A percentile compares a stretch with the other conserved stretches of the same genome.
Conservation (phyloP, 257 asterid species). For the Plectranthus barbatus region DNA sequence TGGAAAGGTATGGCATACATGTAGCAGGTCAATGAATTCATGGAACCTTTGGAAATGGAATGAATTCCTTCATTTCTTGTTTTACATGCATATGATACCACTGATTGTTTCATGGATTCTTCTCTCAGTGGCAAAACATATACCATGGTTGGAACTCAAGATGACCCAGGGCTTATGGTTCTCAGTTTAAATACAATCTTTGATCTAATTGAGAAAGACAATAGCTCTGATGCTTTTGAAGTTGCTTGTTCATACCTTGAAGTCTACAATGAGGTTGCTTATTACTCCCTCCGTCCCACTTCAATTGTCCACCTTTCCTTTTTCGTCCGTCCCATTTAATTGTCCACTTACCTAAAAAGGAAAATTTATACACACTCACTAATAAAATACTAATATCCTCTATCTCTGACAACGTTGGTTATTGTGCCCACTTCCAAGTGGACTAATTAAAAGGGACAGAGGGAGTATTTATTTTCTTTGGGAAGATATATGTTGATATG, state of each 20-base stretch:
- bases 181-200: conserved; percentile 83
- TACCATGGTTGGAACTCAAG: conserved; percentile 89
- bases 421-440: too few species aligned
- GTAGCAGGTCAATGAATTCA: neutral
- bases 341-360: too few species aligned
- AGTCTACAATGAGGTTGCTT: conserved; percentile 88
- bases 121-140: conserved; percentile 85
- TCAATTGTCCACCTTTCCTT: too few species aligned
- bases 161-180: conserved; percentile 97
- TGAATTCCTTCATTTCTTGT: conserved; percentile 9
- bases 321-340: too few species aligned
- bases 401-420: too few species aligned
- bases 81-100: neutral
- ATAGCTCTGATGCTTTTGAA: conserved; percentile 56
- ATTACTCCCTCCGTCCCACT: too few species aligned
- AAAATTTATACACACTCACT: too few species aligned
- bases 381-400: too few species aligned
- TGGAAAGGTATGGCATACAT: neutral
- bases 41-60: neutral
- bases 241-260: conserved; percentile 93
- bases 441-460: too few species aligned
- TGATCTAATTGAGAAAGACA: conserved; percentile 62
- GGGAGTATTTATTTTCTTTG: conserved; percentile 4
- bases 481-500: neutral
- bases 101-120: neutral